Conservation (phyloP, 768 basidiomycete genomes). For the Leccinum aurantiacum region DNA sequence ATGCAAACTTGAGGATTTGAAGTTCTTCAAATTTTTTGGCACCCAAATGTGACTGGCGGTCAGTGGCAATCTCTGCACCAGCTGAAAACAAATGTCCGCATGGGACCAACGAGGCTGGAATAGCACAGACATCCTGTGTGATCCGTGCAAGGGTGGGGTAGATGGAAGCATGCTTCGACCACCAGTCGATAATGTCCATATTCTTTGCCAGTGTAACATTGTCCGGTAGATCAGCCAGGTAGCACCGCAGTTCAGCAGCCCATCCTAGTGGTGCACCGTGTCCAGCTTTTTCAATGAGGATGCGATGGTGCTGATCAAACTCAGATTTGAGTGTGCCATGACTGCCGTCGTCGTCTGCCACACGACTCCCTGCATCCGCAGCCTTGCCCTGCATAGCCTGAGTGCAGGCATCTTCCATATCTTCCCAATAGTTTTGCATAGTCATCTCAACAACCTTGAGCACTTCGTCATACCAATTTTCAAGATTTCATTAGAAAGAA, state of each 20-base stretch:
- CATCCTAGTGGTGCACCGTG: background rate
- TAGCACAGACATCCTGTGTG: background rate
- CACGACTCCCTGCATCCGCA: too few species aligned
- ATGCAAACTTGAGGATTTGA: background rate
- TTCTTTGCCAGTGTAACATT: background rate
- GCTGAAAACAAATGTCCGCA: background rate
- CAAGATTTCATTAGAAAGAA: too few species aligned
- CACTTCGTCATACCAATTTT: too few species aligned
- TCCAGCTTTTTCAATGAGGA: background rate
- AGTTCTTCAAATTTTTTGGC: background rate
- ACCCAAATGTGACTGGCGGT: background rate
- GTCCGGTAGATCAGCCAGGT: background rate
- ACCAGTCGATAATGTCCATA: background rate
- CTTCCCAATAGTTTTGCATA: too few species aligned
- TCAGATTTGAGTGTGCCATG: too few species aligned
- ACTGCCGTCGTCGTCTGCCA: too few species aligned
- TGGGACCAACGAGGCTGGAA: background rate
- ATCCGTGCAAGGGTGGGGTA: background rate
- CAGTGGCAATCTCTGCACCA: background rate
- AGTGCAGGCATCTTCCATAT: too few species aligned
- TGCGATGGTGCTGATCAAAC: background rate
- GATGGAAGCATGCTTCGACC: background rate
- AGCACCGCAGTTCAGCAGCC: background rate
- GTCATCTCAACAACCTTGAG: too few species aligned
- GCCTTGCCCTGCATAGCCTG: too few species aligned